Base-by-base conservation (phyloP, 1,139 yeast species). In the Nakaseomyces kungkrabaensis region DNA sequence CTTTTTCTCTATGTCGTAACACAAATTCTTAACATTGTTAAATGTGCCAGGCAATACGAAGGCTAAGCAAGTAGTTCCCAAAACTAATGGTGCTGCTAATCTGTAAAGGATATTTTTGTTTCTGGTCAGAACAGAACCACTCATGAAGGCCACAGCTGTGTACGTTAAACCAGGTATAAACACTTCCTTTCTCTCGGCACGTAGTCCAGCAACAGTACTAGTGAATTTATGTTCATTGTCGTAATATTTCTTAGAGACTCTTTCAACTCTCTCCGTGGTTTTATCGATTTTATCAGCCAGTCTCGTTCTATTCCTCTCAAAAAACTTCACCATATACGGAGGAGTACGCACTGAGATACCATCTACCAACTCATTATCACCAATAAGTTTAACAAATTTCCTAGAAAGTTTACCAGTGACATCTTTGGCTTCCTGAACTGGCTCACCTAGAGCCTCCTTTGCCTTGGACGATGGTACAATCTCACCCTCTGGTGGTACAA, bases 101-200 rank as follows among this genome's bases (percentile, higher is more conserved):
- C 83, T 81, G 13, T 86, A 66, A 4, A 83, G 49, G 11, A 84
- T 78, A 54, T 87, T 76, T 60, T 82, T 82, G 43, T 55, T 62
- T 62, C 96, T 87, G 3, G 95, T 80, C 48, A 85, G 65, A 47
- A 92, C 81, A 31, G 87, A 78, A 48, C 97, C 97, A 4, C 94
- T 72, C 59, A 90, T 75, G 2, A 82, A 75, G n/a, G 90, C 92
- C 42, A 89, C 79, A 10, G 79, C 62, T 29, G 87, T 74, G 62
- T 86, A 89, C 29, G 87, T 70, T 4, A 83, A 70, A 52, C 87
- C 88, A 9, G 97, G 95, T 45, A 85, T 72, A 49, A 90, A 69
- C 53, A 81, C 86, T 67, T 89, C 97, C 48, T 77, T 72, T 56
- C 76, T 81, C 57, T 80, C 78, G 1, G 63, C 58, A 66, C 85